Evolutionary conservation across 2,329 filamentous ascomycete species (phyloP), one percentile per base, ranked within the genome.

Genomic region (Diplodia scrobiculata): DNA sequence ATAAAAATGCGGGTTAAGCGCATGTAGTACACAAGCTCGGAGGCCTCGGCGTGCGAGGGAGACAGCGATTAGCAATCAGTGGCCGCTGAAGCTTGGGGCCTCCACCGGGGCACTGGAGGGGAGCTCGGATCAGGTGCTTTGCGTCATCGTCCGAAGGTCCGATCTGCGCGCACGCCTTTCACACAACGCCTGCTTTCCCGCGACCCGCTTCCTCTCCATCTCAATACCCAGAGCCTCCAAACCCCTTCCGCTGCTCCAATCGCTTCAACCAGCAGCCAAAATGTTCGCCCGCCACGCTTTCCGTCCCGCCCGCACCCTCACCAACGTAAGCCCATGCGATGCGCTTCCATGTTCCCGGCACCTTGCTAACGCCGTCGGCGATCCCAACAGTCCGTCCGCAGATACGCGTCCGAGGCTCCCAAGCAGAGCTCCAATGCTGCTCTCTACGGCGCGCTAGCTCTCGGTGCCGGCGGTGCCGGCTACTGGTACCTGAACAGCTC

Each of bases 351-450:
- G 64, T 34, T 50, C 14, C 45, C 25, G 29, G 25, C 36, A n/a
- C 25, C 27, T 36, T 68, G 63, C 66, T 70, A 32, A 70, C 59
- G 55, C 13, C 36, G 36, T 65, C 64, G 66, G 67, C 36, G 29
- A 32, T 58, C 41, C 66, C 64, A 59, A 27, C 72, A 90, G 87
- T 84, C 85, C 75, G 82, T 87, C 76, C 87, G 88, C 75, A 83
- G 84, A 74, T 97, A 96, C 79, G 91, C 93, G 66, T 90, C 91
- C 70, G 78, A 82, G 68, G 77, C 79, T 52, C 80, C 82, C 68
- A 86, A 87, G 78, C 80, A 84, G 69, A 80, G 84, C 75, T 84
- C 82, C 75, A 87, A 86, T 73, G 78, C 84, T 47, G 75, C 87
- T 45, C 77, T 92, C 69, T 88, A 87, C 75, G 82, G 83, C 47